Conservation (phyloP, 164 flowering plant genomes). For the Annona squamosa region DNA sequence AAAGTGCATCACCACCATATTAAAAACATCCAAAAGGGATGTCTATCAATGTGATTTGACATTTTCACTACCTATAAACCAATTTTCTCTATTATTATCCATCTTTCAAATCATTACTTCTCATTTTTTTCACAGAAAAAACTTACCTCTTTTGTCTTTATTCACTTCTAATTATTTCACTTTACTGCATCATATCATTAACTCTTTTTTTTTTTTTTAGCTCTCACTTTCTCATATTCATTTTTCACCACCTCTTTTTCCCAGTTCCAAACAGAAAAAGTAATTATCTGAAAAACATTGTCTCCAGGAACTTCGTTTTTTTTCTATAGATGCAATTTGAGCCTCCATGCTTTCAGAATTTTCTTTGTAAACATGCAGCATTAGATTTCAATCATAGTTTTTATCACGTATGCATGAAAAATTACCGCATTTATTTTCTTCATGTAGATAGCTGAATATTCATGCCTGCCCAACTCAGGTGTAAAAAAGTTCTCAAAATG, state of each 20-base stretch:
- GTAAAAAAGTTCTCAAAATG: constrained; percentile 47
- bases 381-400: background rate
- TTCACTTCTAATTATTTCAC: no score
- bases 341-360: background rate
- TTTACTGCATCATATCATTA: no score
- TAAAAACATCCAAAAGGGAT: background rate
- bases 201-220: no score
- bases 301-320: background rate
- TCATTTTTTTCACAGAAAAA: no score
- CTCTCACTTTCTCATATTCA: no score
- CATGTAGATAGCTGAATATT: constrained; percentile 40
- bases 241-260: no score
- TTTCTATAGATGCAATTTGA: background rate
- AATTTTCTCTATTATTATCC: no score
- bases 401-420: background rate
- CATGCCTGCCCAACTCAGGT: constrained; percentile 38
- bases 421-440: constrained; percentile 27
- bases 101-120: no score
- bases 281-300: background rate
- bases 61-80: no score
- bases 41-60: no score
- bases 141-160: no score
- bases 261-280: background rate
- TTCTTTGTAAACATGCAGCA: background rate
- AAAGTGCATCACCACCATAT: background rate